Percentiles rank a stretch among this genome's conserved stretches.
These are phyloP conservation scores for Mortierella sp. DNA, from an alignment of 371 early-diverging fungal species.

Conservation along the genomic window DNA sequence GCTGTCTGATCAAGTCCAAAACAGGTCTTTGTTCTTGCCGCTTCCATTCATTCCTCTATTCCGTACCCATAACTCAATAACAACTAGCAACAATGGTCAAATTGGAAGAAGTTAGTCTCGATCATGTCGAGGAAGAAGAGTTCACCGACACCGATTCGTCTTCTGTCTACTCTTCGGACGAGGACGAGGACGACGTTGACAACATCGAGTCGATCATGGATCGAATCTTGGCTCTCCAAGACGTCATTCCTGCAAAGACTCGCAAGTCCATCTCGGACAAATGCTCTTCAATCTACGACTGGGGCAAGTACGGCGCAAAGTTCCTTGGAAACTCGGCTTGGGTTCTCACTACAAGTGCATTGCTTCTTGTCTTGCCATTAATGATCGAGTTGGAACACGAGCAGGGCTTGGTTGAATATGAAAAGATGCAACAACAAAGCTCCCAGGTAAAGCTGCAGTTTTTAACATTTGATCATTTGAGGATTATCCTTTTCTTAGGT, in stretches of 20 bases:
- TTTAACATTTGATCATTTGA: background rate
- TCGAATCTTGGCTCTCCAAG: conserved; percentile 80
- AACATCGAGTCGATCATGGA: conserved; percentile 66
- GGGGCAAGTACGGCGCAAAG: conserved; percentile 68
- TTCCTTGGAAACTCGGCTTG: conserved; percentile 83
- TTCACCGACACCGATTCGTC: conserved; percentile 52
- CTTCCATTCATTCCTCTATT: background rate
- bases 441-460: conserved; percentile 34
- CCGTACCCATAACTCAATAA: background rate
- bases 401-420: conserved; percentile 82
- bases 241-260: conserved; percentile 79
- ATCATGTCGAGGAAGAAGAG: conserved; percentile 55
- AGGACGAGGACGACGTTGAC: conserved; percentile 57
- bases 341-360: conserved; percentile 85
- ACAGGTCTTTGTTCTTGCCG: background rate
- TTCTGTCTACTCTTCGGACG: conserved; percentile 54
- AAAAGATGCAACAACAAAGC: conserved; percentile 75
- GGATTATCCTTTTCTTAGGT: background rate
- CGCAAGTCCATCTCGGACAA: conserved; percentile 69
- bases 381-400: conserved; percentile 83
- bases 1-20: background rate
- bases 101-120: conserved; percentile 50
- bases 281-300: conserved; percentile 64
- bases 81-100: conserved; percentile 44
- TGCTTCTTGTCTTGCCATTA: conserved; percentile 81